Evolutionary conservation across 2,329 filamentous ascomycete species (phyloP).

Genomic region (Cladosporium austrohemisphaericum): DNA sequence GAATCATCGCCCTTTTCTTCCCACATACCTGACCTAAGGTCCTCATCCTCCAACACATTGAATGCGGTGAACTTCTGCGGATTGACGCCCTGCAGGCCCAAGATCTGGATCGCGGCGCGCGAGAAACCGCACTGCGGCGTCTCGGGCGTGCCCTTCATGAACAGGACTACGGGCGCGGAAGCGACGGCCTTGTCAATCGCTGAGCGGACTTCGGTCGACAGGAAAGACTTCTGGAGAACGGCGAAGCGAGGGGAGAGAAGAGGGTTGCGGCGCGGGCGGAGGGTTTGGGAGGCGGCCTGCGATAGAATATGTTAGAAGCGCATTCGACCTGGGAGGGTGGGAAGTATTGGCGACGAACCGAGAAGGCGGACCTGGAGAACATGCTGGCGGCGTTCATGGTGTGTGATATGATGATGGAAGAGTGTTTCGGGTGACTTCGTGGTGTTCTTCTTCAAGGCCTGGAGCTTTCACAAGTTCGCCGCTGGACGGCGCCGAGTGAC

Average conservation of each 20-base stretch:
- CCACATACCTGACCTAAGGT: constrained; percentile 70
- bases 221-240: constrained; percentile 56
- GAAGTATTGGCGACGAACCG: constrained; percentile 17
- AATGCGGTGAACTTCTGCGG: constrained; percentile 96
- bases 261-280: constrained; percentile 40
- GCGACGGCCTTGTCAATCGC: constrained; percentile 88
- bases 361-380: constrained; percentile 30
- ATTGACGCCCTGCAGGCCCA: constrained; percentile 91
- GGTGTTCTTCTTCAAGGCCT: constrained; percentile 1
- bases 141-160: constrained; percentile 99
- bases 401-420: constrained; percentile 4
- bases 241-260: constrained; percentile 44
- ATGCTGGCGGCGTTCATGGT: constrained; percentile 22
- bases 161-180: constrained; percentile 88
- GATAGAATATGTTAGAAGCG: neutral
- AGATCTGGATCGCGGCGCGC: constrained; percentile 87
- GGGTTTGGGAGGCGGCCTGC: constrained; percentile 46
- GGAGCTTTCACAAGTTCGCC: constrained; percentile 14
- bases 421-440: constrained; percentile 6
- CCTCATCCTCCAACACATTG: constrained; percentile 90
- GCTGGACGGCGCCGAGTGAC: constrained; percentile 14
- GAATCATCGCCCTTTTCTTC: neutral
- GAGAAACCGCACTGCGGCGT: constrained; percentile 96
- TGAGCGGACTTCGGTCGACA: constrained; percentile 73
- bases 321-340: neutral